Conservation (phyloP, 495 filamentous ascomycete species). For the Monascus purpureus region DNA sequence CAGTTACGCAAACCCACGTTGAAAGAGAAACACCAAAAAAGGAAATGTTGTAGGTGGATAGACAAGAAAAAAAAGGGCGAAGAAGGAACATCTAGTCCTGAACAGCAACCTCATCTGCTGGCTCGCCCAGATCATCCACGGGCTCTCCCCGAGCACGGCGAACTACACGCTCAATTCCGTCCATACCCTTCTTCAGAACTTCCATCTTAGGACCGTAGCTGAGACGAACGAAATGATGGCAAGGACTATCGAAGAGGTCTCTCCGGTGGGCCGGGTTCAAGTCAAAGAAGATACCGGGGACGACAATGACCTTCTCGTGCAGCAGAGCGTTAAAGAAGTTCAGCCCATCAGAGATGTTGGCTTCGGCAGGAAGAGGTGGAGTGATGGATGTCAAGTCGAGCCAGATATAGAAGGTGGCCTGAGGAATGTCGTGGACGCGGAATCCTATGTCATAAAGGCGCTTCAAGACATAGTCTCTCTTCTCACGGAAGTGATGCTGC, state of each 20-base stretch:
- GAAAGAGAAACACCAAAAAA: too few relatives aligned
- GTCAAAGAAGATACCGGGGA: slow-evolving; percentile 75
- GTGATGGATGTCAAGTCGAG: slow-evolving; percentile 44
- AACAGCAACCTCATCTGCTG: slow-evolving; percentile 30
- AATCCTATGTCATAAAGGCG: slow-evolving; percentile 77
- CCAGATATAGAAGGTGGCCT: slow-evolving; percentile 92
- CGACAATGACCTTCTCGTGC: slow-evolving; percentile 85
- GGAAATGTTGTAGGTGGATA: too few relatives aligned
- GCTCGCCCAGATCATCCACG: too few relatives aligned
- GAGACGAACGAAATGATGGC: slow-evolving; percentile 87
- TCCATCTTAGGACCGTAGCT: slow-evolving; percentile 89
- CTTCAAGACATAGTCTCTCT: slow-evolving; percentile 76
- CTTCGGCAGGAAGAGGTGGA: slow-evolving; percentile 24
- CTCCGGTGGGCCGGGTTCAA: slow-evolving; percentile 80
- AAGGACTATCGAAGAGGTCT: slow-evolving; percentile 88
- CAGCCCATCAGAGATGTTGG: slow-evolving; percentile 73
- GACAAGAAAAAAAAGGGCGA: too few relatives aligned
- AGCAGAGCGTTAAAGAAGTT: slow-evolving; percentile 95
- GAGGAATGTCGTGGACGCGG: slow-evolving; percentile 58
- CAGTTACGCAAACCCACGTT: too few relatives aligned
- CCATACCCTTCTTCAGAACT: slow-evolving; percentile 66
- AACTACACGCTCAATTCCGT: slow-evolving; percentile 74
- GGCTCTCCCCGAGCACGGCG: slow-evolving; percentile 24
- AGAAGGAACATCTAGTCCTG: too few relatives aligned
- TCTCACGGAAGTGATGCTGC: slow-evolving; percentile 74